phyloP scores from a whole-genome alignment of 2,329 filamentous ascomycete species.

The Pseudopithomyces chartarum region DNA sequence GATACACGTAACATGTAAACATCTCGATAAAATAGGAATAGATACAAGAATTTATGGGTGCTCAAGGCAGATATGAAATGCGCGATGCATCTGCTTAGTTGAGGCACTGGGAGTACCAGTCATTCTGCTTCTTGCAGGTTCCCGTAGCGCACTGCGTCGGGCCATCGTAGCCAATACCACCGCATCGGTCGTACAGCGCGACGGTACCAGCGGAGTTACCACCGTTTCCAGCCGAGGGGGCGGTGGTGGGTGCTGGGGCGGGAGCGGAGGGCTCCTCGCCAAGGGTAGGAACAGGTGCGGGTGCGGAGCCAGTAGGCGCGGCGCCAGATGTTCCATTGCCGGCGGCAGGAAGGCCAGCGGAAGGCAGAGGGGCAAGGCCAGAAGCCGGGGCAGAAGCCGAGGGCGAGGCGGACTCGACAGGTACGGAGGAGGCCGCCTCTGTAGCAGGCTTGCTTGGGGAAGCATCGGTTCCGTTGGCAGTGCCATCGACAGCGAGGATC shows the following conservation, averaged over 20 bases:
- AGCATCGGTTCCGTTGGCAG: background rate
- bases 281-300: background rate
- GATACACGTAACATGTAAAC: too few relatives aligned
- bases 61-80: too few relatives aligned
- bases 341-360: background rate
- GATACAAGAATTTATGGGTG: background rate
- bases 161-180: slow-evolving; percentile 22
- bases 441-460: background rate
- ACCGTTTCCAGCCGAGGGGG: background rate
- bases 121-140: slow-evolving; percentile 29
- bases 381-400: background rate
- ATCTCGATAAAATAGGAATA: background rate
- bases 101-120: slow-evolving; percentile 33
- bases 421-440: background rate
- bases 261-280: background rate
- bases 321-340: background rate
- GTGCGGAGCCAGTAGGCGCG: background rate
- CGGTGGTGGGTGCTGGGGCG: background rate
- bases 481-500: slow-evolving; percentile 52
- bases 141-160: slow-evolving; percentile 28
- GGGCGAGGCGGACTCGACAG: background rate
- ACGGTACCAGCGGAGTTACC: background rate
- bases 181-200: slow-evolving; percentile 14
- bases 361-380: background rate
- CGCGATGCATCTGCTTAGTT: background rate